Evolutionary conservation across 768 basidiomycete genomes (phyloP).

Genomic region (Boletus pseudo-olivaceus): DNA sequence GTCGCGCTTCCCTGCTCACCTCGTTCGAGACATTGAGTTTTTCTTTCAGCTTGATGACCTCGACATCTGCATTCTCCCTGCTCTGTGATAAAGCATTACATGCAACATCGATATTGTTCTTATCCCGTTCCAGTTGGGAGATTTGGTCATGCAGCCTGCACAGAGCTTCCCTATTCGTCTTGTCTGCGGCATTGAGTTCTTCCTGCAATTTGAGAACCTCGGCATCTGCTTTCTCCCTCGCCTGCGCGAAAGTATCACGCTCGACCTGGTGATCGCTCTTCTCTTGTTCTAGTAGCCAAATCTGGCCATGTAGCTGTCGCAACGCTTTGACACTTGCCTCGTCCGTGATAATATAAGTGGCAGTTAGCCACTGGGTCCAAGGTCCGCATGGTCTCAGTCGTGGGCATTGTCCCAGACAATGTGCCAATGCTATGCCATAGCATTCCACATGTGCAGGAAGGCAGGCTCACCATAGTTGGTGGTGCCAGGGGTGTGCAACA

Average conservation of each 20-base stretch:
- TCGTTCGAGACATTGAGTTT: no score
- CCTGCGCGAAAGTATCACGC: slow-evolving; percentile 36
- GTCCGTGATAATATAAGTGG: no score
- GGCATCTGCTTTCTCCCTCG: slow-evolving; percentile 46
- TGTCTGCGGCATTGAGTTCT: slow-evolving; percentile 65
- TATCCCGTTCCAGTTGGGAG: slow-evolving; percentile 64
- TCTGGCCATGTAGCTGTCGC: slow-evolving; percentile 74
- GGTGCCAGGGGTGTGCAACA: no score
- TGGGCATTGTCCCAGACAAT: no score
- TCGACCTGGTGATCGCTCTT: slow-evolving; percentile 48
- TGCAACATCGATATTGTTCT: slow-evolving; percentile 44
- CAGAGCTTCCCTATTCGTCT: slow-evolving; percentile 67
- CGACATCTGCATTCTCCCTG: no score
- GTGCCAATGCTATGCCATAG: no score
- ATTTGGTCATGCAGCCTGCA: slow-evolving; percentile 75
- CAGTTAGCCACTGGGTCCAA: no score
- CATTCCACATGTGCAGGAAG: no score
- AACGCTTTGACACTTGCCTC: slow-evolving; percentile 77
- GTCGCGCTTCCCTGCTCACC: no score
- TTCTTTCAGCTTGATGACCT: no score
- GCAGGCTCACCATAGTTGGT: no score
- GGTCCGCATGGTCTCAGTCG: no score
- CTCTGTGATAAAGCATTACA: slow-evolving; percentile 35
- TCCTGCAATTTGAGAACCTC: slow-evolving; percentile 63
- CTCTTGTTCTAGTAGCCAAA: slow-evolving; percentile 71